These are phyloP conservation scores for Xerocomus spinulosus DNA, from an alignment of 768 basidiomycete species.

Conservation along the genomic window DNA sequence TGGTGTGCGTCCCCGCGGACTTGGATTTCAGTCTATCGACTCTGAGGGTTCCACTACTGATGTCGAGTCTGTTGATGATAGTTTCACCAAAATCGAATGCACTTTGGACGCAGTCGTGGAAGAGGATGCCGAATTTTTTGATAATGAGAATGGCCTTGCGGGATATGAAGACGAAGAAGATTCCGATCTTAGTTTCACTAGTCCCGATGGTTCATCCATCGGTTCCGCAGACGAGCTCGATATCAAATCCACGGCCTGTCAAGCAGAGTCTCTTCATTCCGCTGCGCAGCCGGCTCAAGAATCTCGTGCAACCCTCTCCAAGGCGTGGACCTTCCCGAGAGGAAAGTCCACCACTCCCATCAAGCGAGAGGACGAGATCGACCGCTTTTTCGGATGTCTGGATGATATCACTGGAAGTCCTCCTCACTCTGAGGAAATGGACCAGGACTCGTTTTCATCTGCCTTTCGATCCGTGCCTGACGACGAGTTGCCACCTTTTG, in stretches of 20 bases:
- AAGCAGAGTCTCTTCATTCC: slow-evolving; percentile 10
- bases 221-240: slow-evolving; percentile 49
- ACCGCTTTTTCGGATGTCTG: slow-evolving; percentile 73
- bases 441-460: slow-evolving; percentile 56
- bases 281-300: slow-evolving; percentile 24
- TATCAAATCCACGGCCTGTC: slow-evolving; percentile 2
- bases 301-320: slow-evolving; percentile 47
- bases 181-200: slow-evolving; percentile 44
- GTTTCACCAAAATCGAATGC: slow-evolving; percentile 38
- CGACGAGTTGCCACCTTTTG: slow-evolving; percentile 44
- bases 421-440: slow-evolving; percentile 44
- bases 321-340: slow-evolving; percentile 65
- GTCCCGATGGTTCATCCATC: slow-evolving; percentile 47
- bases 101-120: slow-evolving; percentile 56
- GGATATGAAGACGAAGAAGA: slow-evolving; percentile 72
- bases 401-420: slow-evolving; percentile 53
- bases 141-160: slow-evolving; percentile 53
- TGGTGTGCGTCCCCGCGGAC: slow-evolving; percentile 39
- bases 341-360: slow-evolving; percentile 21
- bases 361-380: slow-evolving; percentile 46
- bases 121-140: slow-evolving; percentile 40
- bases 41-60: slow-evolving; percentile 63
- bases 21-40: slow-evolving; percentile 57
- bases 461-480: slow-evolving; percentile 45
- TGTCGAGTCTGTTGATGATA: slow-evolving; percentile 55